A percentile compares a stretch with the other conserved stretches of the same genome.
Evolutionary conservation across 768 basidiomycete species (phyloP).

Genomic region (Tricholoma flavovirens): DNA sequence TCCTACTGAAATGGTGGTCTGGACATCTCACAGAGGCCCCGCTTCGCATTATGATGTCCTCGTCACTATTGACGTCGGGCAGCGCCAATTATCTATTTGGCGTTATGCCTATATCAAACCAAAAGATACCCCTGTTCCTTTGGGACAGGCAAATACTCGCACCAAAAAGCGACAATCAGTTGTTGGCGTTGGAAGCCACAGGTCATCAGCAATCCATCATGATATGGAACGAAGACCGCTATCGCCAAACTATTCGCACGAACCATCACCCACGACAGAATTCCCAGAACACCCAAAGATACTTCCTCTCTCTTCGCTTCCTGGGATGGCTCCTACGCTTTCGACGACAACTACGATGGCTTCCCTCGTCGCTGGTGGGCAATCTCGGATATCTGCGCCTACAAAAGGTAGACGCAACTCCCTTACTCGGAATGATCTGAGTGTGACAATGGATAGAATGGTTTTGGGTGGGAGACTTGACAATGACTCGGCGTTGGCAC

Average conservation of each 20-base stretch:
- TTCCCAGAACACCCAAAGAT: conserved; percentile 35
- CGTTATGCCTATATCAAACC: conserved; percentile 64
- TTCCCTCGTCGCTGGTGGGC: conserved; percentile 33
- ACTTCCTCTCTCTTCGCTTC: conserved; percentile 40
- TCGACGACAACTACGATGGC: conserved; percentile 49
- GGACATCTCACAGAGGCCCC: conserved; percentile 43
- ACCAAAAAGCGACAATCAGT: conserved; percentile 38
- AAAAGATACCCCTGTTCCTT: conserved; percentile 44
- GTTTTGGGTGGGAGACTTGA: conserved; percentile 49
- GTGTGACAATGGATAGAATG: conserved; percentile 63
- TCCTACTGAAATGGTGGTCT: conserved; percentile 60
- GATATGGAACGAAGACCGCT: conserved; percentile 27
- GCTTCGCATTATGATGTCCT: conserved; percentile 42
- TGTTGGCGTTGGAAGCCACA: conserved; percentile 28
- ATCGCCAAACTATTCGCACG: conserved; percentile 32
- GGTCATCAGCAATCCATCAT: conserved; percentile 32
- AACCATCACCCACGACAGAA: conserved; percentile 29
- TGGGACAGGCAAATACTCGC: conserved; percentile 21
- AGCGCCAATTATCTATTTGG: conserved; percentile 58
- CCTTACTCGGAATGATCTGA: conserved; percentile 48
- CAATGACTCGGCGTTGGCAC: conserved; percentile 30
- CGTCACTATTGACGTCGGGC: conserved; percentile 55
- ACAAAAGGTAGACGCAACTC: conserved; percentile 39
- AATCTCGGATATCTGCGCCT: conserved; percentile 24
- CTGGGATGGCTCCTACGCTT: conserved; percentile 50